A percentile compares a stretch with the other conserved stretches of the same genome.
These are phyloP conservation scores for Fagopyrum homotropicum DNA, from an alignment of 148 eudicot species.

Conservation along the genomic window DNA sequence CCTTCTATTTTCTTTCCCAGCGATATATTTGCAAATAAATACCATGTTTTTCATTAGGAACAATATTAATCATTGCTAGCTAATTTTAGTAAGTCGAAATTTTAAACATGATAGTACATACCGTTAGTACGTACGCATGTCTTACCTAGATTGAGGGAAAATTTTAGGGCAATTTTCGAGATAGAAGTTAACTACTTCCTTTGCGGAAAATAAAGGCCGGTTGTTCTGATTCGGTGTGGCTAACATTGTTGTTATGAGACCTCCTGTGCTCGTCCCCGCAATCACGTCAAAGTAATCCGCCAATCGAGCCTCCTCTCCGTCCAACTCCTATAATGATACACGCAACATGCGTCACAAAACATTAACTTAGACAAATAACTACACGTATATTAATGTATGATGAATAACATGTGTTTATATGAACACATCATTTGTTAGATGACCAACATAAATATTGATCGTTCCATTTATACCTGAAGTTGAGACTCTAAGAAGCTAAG, in stretches of 20 bases:
- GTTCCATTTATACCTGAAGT: constrained; percentile 33
- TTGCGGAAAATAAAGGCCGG: constrained; percentile 41
- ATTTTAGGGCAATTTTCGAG: constrained; percentile 42
- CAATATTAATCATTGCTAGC: no score
- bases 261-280: constrained; percentile 57
- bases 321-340: constrained; percentile 25
- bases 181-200: constrained; percentile 47
- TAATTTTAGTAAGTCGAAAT: no score
- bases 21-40: no score
- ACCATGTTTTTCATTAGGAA: no score
- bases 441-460: no score
- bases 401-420: no score
- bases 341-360: neutral
- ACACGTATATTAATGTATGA: neutral
- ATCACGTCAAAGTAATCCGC: constrained; percentile 59
- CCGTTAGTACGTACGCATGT: neutral
- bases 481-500: constrained; percentile 42
- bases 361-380: no score
- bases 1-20: no score
- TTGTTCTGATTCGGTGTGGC: constrained; percentile 32
- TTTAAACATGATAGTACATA: no score
- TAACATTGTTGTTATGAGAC: constrained; percentile 52
- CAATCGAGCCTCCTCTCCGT: constrained; percentile 40
- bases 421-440: no score
- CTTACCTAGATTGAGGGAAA: constrained; percentile 40